Base-by-base conservation (phyloP, 257 asterid species). In the Haberlea rhodopensis region DNA sequence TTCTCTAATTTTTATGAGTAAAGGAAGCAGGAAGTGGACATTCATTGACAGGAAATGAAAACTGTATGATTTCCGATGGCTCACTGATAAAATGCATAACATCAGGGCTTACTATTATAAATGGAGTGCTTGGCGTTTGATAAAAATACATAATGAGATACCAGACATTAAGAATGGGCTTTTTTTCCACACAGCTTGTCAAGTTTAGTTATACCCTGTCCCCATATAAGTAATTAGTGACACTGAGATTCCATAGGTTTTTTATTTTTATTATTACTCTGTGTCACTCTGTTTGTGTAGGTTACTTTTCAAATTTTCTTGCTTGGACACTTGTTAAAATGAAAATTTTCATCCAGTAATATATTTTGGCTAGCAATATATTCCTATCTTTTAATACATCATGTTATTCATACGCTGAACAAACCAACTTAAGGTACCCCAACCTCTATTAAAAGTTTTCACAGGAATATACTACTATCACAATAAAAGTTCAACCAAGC, bases 251-350 rank as follows among this genome's bases (percentile, higher is more conserved):
- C 63, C 63, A 8, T 20, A n/a, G n/a, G 15, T 49, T 37, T 23
- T n/a, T 58, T 23, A 21, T 28, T 21, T 18, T 31, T 1, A 21
- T 22, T 21, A 29, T n/a, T n/a, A n/a, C n/a, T n/a, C n/a, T n/a
- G n/a, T 32, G 19, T 53, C 1, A 2, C 40, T 31, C 56, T 66
- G 63, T 54, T 37, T 60, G 23, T 32, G 64, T n/a, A n/a, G 24
- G 16, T 63, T 63, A 43, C 21, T 22, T 22, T 6, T 43, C 1
- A 0, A 43, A 43, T 13, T 43, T 15, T 43, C 51, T 43, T 43
- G 2, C 19, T 43, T 15, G 51, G 19, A 40, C 51, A 16, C 51
- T 16, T 4, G 20, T 6, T 43, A 16, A 40, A 5, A 40, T 40
- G 49, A 2, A 40, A 43, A 15, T 43, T 43, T 43, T 16, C 6